A percentile compares a stretch with the other conserved stretches of the same genome.
These are phyloP conservation scores for Bertia moriformis DNA, from an alignment of 2,329 filamentous ascomycete genomes.

Conservation along the genomic window DNA sequence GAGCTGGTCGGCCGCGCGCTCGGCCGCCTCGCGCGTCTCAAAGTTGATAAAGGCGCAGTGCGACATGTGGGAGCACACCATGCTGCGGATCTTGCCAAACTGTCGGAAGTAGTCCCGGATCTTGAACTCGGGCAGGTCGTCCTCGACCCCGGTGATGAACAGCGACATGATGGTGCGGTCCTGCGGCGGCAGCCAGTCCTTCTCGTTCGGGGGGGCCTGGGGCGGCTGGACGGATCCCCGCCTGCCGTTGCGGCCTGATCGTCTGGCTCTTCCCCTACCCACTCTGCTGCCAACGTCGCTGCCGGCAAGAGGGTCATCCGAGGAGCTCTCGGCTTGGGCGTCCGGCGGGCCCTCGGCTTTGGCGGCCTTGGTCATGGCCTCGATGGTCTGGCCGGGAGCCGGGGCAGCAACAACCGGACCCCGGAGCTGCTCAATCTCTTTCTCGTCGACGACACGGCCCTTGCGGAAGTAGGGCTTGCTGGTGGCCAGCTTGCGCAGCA, in stretches of 20 bases:
- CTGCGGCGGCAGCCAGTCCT: conserved; percentile 72
- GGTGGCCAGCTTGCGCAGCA: conserved; percentile 69
- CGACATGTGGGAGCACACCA: conserved; percentile 97
- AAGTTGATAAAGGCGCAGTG: conserved; percentile 97
- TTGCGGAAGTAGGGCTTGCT: conserved; percentile 94
- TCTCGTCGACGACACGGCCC: conserved; percentile 59
- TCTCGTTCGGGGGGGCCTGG: conserved; percentile 63
- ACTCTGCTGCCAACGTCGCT: conserved; percentile 30
- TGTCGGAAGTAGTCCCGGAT: conserved; percentile 78
- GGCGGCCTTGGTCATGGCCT: conserved; percentile 41
- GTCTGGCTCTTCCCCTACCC: conserved; percentile 22
- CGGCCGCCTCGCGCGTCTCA: conserved; percentile 68
- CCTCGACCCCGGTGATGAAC: conserved; percentile 88
- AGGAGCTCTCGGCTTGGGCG: conserved; percentile 11
- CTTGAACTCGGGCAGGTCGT: conserved; percentile 86
- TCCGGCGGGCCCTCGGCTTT: too few species aligned
- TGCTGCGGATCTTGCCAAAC: conserved; percentile 77
- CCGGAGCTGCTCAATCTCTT: conserved; percentile 24
- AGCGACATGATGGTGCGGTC: conserved; percentile 82
- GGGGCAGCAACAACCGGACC: conserved; percentile 46
- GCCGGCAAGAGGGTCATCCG: too few species aligned
- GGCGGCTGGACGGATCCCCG: conserved; percentile 53
- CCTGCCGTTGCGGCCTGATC: conserved; percentile 33
- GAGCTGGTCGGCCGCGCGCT: conserved; percentile 69
- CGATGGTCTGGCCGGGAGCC: conserved; percentile 67